Conservation (phyloP, 108 stramenopile genomes). For the Nannochloropsis gaditana region DNA sequence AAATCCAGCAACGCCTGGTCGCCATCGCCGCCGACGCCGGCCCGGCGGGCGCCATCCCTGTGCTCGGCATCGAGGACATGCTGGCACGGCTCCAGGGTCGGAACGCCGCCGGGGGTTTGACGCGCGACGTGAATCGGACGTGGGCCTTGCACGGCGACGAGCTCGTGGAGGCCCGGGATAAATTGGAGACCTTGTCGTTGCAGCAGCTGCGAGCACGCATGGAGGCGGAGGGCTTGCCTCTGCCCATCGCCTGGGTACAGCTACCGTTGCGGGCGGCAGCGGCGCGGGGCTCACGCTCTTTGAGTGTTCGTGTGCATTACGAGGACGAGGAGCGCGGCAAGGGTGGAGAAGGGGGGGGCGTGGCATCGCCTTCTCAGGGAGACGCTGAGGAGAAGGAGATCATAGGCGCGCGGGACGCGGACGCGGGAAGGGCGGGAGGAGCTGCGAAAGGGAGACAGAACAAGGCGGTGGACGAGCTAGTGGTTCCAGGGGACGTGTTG, state of each 20-base stretch:
- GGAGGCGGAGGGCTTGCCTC: background rate
- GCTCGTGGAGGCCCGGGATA: background rate
- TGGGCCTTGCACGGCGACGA: background rate
- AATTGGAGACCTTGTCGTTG: background rate
- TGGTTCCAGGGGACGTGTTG: background rate
- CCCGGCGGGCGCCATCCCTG: background rate
- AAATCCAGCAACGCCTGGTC: background rate
- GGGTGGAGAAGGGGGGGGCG: background rate
- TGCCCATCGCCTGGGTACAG: background rate
- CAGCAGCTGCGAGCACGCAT: background rate
- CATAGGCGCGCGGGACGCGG: too few species aligned
- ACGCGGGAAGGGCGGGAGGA: too few species aligned
- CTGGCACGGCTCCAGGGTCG: background rate
- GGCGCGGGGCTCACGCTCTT: background rate
- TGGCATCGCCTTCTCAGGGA: too few species aligned
- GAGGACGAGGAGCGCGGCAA: background rate
- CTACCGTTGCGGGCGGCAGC: background rate
- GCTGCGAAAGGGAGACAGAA: background rate
- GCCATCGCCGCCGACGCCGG: background rate
- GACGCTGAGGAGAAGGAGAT: too few species aligned
- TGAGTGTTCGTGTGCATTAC: background rate
- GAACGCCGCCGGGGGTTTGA: background rate
- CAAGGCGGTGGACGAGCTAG: background rate
- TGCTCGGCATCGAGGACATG: background rate
- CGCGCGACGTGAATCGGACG: slow-evolving; percentile 16